Evolutionary conservation across 345 rosid genomes (phyloP).

Genomic region (Streptanthus diversifolius): DNA sequence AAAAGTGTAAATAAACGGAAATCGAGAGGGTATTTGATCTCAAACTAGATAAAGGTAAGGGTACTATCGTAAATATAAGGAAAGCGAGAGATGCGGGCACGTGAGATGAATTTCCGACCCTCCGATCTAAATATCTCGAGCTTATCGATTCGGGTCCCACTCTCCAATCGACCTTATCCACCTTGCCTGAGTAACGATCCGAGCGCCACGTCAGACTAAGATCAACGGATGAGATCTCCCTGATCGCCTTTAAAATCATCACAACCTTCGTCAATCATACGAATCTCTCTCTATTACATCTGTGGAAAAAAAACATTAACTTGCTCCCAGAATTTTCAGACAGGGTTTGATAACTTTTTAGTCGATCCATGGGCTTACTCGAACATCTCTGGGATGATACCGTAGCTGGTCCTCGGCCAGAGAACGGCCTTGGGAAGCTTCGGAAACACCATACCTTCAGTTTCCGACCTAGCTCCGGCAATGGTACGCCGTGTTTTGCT

Average conservation of each 20-base stretch:
- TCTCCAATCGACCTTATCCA: conserved; percentile 51
- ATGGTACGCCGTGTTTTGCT: conserved; percentile 60
- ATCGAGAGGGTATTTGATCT: background rate
- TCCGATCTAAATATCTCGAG: conserved; percentile 25
- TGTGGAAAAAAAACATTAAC: background rate
- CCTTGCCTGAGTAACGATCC: conserved; percentile 38
- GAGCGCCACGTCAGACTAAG: conserved; percentile 33
- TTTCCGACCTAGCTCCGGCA: conserved; percentile 65
- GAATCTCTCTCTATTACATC: conserved; percentile 39
- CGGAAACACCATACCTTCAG: conserved; percentile 62
- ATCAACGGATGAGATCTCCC: conserved; percentile 44
- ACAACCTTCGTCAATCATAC: background rate
- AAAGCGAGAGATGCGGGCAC: conserved; percentile 28
- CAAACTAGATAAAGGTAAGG: conserved; percentile 25
- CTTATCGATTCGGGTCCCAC: conserved; percentile 39
- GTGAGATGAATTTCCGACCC: conserved; percentile 30
- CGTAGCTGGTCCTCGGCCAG: conserved; percentile 94
- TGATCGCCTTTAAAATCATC: conserved; percentile 9
- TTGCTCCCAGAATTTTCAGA: background rate
- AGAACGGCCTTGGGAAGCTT: conserved; percentile 92
- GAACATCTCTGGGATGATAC: conserved; percentile 98
- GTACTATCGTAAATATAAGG: background rate
- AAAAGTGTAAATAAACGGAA: conserved; percentile 10
- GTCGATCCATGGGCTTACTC: conserved; percentile 61
- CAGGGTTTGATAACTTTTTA: background rate